Conservation (phyloP, 1,139 yeast genomes). For the Trichomonascaceae sp. region DNA sequence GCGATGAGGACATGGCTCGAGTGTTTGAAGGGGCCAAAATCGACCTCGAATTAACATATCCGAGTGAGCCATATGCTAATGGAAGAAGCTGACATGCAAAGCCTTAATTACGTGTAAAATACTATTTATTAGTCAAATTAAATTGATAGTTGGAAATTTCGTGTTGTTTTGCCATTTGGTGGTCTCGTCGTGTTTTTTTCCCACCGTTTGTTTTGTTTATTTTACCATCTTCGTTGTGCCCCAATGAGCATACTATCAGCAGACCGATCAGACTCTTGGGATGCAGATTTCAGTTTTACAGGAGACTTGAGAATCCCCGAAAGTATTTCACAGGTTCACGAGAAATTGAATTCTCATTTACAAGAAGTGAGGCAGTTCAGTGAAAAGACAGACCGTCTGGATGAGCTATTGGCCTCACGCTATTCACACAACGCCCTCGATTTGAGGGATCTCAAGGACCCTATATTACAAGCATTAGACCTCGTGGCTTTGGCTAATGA, state of each 20-base stretch:
- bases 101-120: neutral
- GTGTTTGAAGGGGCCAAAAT: conserved; percentile 20
- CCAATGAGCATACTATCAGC: conserved; percentile 3
- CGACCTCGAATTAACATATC: conserved; percentile 10
- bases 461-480: conserved; percentile 18
- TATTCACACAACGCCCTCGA: neutral
- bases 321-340: conserved; percentile 10
- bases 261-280: conserved; percentile 21
- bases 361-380: conserved; percentile 19
- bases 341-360: conserved; percentile 16
- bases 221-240: neutral
- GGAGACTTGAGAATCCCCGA: conserved; percentile 18
- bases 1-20: conserved; percentile 32
- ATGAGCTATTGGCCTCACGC: conserved; percentile 11
- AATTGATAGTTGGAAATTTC: neutral
- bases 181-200: neutral
- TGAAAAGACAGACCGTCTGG: conserved; percentile 16
- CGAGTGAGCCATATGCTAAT: neutral
- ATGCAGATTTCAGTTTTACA: conserved; percentile 21
- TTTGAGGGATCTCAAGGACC: neutral
- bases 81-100: neutral
- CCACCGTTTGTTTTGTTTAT: neutral
- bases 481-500: conserved; percentile 22
- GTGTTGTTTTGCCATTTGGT: neutral
- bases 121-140: neutral